phyloP scores from a whole-genome alignment of 106 monocot genomes.

The Dendrobium nobile region DNA sequence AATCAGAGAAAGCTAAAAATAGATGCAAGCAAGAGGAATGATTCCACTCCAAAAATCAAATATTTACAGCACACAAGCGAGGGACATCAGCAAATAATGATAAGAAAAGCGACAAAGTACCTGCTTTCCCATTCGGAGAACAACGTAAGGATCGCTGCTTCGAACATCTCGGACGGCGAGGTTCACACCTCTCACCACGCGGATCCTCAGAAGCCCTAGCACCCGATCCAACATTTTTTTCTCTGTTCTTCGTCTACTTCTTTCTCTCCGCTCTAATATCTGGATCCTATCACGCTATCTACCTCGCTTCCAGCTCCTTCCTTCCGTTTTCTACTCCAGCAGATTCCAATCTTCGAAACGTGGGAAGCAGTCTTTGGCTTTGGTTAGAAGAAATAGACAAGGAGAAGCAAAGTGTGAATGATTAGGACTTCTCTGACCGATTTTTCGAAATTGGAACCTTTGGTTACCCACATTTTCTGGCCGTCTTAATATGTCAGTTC shows the following conservation, averaged over 20 bases:
- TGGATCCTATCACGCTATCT: background rate
- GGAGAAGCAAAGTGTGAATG: too few species aligned
- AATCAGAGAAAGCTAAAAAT: background rate
- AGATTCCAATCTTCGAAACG: background rate
- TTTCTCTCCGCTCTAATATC: background rate
- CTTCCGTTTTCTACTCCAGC: background rate
- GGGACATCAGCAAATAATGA: background rate
- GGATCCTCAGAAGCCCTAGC: constrained; percentile 38
- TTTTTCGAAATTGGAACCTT: too few species aligned
- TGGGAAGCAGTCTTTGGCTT: background rate
- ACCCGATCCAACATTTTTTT: constrained; percentile 15
- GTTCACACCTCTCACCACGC: constrained; percentile 27
- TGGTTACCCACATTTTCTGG: too few species aligned
- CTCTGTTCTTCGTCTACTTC: background rate
- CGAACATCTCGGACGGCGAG: constrained; percentile 34
- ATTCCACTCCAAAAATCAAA: background rate
- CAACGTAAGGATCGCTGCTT: constrained; percentile 50
- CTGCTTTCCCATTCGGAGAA: constrained; percentile 41
- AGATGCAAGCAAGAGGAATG: background rate
- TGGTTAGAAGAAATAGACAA: background rate
- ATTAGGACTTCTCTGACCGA: too few species aligned
- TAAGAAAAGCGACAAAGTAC: background rate
- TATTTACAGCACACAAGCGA: background rate
- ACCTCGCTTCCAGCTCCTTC: background rate
- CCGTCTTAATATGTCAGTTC: too few species aligned